Percentiles rank a stretch among this genome's conserved stretches.
Evolutionary conservation across 495 filamentous ascomycete genomes (phyloP).

Genomic region (Xylaria cubensis): DNA sequence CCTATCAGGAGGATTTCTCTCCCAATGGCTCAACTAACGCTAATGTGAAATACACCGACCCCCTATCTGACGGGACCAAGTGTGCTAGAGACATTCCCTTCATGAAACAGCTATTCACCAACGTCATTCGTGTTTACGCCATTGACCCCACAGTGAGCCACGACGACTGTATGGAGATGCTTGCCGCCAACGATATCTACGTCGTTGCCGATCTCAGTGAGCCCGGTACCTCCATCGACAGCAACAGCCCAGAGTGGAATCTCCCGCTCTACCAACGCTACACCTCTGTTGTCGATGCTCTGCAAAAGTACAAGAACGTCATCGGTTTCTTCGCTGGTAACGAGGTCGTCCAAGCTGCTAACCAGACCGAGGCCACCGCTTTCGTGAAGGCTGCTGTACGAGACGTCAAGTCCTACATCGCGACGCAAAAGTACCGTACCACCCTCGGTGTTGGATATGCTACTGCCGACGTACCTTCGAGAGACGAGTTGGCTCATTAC

Average conservation of each 20-base stretch:
- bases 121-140: constrained; percentile 92
- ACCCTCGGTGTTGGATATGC: constrained; percentile 86
- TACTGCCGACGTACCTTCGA: constrained; percentile 83
- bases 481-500: constrained; percentile 79
- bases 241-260: constrained; percentile 77
- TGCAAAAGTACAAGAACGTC: constrained; percentile 82
- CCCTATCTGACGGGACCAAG: constrained; percentile 70
- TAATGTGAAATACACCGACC: constrained; percentile 60
- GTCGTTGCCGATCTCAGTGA: constrained; percentile 87
- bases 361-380: constrained; percentile 83
- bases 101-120: constrained; percentile 79
- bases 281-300: constrained; percentile 77
- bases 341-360: constrained; percentile 83
- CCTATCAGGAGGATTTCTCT: constrained; percentile 74
- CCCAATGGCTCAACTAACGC: constrained; percentile 45
- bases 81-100: constrained; percentile 85
- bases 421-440: constrained; percentile 58
- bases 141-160: constrained; percentile 82
- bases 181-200: constrained; percentile 90
- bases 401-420: constrained; percentile 95
- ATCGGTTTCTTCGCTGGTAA: constrained; percentile 98
- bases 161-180: constrained; percentile 78
- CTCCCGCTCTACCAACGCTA: constrained; percentile 77
- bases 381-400: constrained; percentile 97
- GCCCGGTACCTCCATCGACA: constrained; percentile 81